Evolutionary conservation across 202 grass and related monocot species (phyloP).

Genomic region (Eragrostis tef): DNA sequence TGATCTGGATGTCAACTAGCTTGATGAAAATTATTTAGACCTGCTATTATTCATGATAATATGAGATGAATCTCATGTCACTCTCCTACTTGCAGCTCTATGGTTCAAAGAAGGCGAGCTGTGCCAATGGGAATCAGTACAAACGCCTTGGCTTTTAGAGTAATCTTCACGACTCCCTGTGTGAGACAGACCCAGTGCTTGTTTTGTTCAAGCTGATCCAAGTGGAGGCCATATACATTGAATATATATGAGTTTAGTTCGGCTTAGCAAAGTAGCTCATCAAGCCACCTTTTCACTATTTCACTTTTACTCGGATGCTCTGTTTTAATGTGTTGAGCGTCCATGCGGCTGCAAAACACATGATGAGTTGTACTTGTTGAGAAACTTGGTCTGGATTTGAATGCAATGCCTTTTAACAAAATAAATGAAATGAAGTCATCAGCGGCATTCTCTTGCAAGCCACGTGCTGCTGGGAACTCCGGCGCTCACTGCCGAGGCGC

Average conservation of each 20-base stretch:
- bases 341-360: neutral
- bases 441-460: too few species aligned
- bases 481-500: too few species aligned
- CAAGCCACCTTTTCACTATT: neutral
- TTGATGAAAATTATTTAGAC: neutral
- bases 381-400: neutral
- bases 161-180: slow-evolving; percentile 18
- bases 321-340: neutral
- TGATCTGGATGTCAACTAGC: slow-evolving; percentile 5
- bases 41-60: neutral
- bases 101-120: slow-evolving; percentile 93
- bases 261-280: slow-evolving; percentile 21
- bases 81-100: slow-evolving; percentile 51
- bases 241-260: slow-evolving; percentile 30
- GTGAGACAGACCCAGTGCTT: neutral
- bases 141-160: slow-evolving; percentile 80
- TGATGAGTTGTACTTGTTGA: neutral
- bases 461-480: too few species aligned
- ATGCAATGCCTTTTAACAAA: too few species aligned
- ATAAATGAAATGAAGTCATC: too few species aligned
- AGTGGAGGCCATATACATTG: slow-evolving; percentile 10
- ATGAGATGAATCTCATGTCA: slow-evolving; percentile 16
- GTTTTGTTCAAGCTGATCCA: slow-evolving; percentile 13
- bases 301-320: neutral
- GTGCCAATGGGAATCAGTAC: slow-evolving; percentile 75